Conservation (phyloP, 129 eudicot species). For the Solidago caesia region DNA sequence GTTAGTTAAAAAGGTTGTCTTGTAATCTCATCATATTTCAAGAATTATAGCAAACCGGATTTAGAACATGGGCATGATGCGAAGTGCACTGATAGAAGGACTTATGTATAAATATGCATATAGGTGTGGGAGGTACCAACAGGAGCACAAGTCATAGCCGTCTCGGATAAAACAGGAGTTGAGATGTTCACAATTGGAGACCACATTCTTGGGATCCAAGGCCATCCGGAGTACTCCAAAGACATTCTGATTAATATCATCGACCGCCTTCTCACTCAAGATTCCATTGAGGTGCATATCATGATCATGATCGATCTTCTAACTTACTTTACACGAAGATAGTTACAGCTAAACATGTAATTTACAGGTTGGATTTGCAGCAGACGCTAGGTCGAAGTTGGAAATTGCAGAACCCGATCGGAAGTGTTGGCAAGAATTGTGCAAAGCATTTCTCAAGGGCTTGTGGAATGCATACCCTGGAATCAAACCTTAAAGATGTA, state of each 20-base stretch:
- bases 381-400: conserved; percentile 47
- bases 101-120: neutral
- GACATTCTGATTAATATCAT: conserved; percentile 66
- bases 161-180: conserved; percentile 68
- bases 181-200: conserved; percentile 70
- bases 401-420: conserved; percentile 54
- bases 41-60: neutral
- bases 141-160: conserved; percentile 62
- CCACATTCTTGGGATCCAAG: conserved; percentile 73
- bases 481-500: conserved; percentile 9
- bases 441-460: conserved; percentile 66
- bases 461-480: conserved; percentile 15
- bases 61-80: no score
- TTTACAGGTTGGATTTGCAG: conserved; percentile 47
- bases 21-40: neutral
- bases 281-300: conserved; percentile 41
- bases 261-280: conserved; percentile 58
- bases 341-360: neutral
- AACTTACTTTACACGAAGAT: neutral
- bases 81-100: neutral
- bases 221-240: conserved; percentile 84
- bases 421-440: conserved; percentile 54
- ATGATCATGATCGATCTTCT: conserved; percentile 1
- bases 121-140: conserved; percentile 61
- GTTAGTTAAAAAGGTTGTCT: neutral